Percentiles rank a stretch among this genome's conserved stretches.
These are phyloP conservation scores for Avena sativa DNA, from an alignment of 176 grass and related monocot species.

Conservation along the genomic window DNA sequence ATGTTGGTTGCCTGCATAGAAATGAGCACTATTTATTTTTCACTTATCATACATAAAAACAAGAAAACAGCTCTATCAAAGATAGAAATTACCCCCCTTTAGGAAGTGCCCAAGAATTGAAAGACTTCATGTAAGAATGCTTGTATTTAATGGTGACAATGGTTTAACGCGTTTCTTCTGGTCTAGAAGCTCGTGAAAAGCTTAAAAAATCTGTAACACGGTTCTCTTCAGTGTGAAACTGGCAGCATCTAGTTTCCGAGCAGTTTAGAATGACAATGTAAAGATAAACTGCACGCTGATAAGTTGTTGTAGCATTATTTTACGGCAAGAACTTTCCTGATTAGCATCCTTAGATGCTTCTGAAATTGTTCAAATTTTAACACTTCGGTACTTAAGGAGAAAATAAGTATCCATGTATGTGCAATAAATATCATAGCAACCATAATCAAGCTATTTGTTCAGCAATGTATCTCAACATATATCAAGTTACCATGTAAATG, in stretches of 20 bases:
- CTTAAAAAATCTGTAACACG: background rate
- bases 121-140: conserved; percentile 4
- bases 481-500: conserved; percentile 19
- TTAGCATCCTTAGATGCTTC: conserved; percentile 5
- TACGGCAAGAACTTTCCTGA: conserved; percentile 1
- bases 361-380: background rate
- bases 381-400: background rate
- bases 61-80: conserved; percentile 20
- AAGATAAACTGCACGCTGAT: background rate
- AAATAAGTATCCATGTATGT: background rate
- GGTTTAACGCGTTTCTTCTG: conserved; percentile 1
- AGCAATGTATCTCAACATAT: background rate
- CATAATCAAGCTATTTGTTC: conserved; percentile 32
- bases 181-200: conserved; percentile 30
- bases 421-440: background rate
- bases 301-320: background rate
- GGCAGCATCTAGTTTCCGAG: conserved; percentile 16
- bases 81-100: background rate
- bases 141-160: background rate
- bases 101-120: background rate
- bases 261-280: background rate
- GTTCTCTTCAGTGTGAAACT: background rate
- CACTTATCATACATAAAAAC: conserved; percentile 3
- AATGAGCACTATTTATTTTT: conserved; percentile 11
- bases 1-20: conserved; percentile 51